Evolutionary conservation across 176 grass and related monocot genomes (phyloP).

Genomic region (Alloteropsis semialata): DNA sequence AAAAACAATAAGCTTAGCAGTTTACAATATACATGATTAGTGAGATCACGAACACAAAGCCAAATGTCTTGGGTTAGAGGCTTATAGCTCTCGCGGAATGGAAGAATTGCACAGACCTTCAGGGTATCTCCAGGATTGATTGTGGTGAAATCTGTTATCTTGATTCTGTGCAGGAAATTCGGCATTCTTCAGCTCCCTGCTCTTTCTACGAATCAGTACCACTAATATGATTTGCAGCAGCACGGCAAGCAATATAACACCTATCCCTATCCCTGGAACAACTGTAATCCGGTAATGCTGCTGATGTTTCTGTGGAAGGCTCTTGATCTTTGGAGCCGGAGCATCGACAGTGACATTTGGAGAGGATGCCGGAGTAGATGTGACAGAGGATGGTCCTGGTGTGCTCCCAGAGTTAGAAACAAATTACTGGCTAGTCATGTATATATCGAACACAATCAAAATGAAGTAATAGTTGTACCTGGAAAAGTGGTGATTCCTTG

Average conservation of each 20-base stretch:
- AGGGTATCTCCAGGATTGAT: slow-evolving; percentile 65
- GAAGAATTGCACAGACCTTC: slow-evolving; percentile 58
- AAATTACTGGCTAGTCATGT: background rate
- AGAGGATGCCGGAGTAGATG: slow-evolving; percentile 55
- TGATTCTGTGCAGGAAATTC: slow-evolving; percentile 46
- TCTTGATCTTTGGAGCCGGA: slow-evolving; percentile 44
- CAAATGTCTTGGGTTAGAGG: background rate
- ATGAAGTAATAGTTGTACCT: slow-evolving; percentile 41
- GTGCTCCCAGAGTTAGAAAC: slow-evolving; percentile 12
- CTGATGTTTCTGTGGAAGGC: slow-evolving; percentile 35
- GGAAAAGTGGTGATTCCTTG: slow-evolving; percentile 65
- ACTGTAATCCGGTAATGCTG: slow-evolving; percentile 58
- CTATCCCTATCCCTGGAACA: slow-evolving; percentile 93
- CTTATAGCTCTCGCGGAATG: background rate
- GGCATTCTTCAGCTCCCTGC: slow-evolving; percentile 56
- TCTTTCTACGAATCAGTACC: slow-evolving; percentile 83
- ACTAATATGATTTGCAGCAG: slow-evolving; percentile 65
- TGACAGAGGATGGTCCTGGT: slow-evolving; percentile 56
- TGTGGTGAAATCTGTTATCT: slow-evolving; percentile 52
- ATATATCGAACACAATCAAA: slow-evolving; percentile 5
- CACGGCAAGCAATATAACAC: slow-evolving; percentile 67
- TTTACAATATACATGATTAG: background rate
- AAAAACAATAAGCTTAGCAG: background rate
- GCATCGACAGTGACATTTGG: slow-evolving; percentile 53
- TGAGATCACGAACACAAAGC: background rate